Base-by-base conservation (phyloP, 805 yeast species). In the Metschnikowia rubicola region DNA sequence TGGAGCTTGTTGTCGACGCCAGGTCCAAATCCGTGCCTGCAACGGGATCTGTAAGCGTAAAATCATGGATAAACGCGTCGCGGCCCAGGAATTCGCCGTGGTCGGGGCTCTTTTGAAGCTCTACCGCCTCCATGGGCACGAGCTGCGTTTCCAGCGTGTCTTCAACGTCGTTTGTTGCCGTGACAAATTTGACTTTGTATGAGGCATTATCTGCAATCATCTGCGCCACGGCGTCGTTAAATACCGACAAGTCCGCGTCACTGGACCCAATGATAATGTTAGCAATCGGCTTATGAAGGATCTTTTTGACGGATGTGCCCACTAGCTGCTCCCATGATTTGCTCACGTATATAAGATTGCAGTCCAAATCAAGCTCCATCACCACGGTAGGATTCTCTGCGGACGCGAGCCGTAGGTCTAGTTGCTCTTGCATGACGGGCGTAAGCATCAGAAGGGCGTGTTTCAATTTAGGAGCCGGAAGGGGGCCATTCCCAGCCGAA, bases 321-420 rank as follows among this genome's bases (percentile, higher is more conserved):
- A 88, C 88, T 8, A 90, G 75, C 8, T 75, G 61, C 53, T 83
- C 85, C 97, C 97, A 92, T 53, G 84, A 79, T 53, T 78, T 79
- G 52, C 92, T 79, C 26, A 90, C 64, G 62, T 86, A 88, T 44
- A 78, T 77, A n/a, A 94, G 83, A 31, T 76, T 80, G 30, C 97
- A 89, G 57, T 84, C 84, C 60, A 89, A 67, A 58, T 85, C 91
- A 51, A 94, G 68, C 65, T 92, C 99, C 67, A 92, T 68, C 3
- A 92, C 84, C n/a, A 84, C 81, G 10, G 88, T 83, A 1, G 88
- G 86, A 52, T 83, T 84, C 50, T 77, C 74, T 1, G 84, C 75
- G n/a, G 86, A 80, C 0, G 90, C 90, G 29, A 78, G 64, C 11
- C 75, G 69, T 43, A 85, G 65, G 53, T 84, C 88, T 12, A 78